Evolutionary conservation across 2,329 filamentous ascomycete genomes (phyloP).

Genomic region (Cladosporium sp.): DNA sequence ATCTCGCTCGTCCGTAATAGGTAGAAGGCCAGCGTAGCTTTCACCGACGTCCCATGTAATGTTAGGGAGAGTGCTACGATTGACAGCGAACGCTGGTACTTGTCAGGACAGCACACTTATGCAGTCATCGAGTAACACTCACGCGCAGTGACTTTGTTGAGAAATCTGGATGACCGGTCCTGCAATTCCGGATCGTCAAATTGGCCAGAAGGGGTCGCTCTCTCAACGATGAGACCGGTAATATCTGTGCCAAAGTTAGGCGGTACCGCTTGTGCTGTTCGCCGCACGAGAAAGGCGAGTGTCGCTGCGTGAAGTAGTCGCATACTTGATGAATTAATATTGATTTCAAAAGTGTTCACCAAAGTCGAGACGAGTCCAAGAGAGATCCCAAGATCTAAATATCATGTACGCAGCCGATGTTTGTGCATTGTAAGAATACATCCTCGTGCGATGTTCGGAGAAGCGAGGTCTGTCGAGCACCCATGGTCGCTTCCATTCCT

Average conservation of each 20-base stretch:
- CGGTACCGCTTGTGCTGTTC: neutral
- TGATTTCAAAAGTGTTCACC: neutral
- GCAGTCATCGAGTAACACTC: neutral
- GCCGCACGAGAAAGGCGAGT: neutral
- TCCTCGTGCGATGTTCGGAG: neutral
- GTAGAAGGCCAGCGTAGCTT: conserved; percentile 29
- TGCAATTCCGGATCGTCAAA: neutral
- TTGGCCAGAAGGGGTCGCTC: neutral
- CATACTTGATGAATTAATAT: neutral
- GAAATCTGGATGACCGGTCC: neutral
- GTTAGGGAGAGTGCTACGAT: conserved; percentile 8
- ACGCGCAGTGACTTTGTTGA: neutral
- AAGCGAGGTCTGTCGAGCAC: neutral
- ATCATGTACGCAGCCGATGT: conserved; percentile 4
- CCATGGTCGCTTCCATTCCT: neutral
- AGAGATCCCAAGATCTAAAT: conserved; percentile 8
- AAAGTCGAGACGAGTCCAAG: conserved; percentile 1
- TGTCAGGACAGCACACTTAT: conserved; percentile 24
- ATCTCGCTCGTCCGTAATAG: conserved; percentile 30
- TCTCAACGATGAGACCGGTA: neutral
- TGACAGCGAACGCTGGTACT: conserved; percentile 40
- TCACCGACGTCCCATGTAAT: conserved; percentile 14
- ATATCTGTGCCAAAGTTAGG: neutral
- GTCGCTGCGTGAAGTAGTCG: neutral
- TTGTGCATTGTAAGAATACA: neutral